Base-by-base conservation (phyloP, 768 basidiomycete species). In the Trametes punicea region DNA sequence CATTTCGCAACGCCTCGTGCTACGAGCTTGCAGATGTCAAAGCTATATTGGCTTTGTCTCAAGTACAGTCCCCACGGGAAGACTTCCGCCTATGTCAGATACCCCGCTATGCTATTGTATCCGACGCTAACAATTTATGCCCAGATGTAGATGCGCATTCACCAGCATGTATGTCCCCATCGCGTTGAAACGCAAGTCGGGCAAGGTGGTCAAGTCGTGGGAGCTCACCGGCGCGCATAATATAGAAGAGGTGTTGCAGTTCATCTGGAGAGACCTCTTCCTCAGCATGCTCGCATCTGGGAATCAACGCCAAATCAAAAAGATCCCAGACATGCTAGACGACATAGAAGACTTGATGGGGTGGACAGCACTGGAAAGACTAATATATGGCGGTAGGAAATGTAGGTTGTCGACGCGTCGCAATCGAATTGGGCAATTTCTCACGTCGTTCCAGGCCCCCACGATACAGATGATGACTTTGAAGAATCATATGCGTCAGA, bases 241-340 rank as follows among this genome's bases (percentile, higher is more conserved):
- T 21, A 70, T 84, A 18, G 73, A 77, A 25, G 70, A 68, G 13
- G 71, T 78, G 36, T 56, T 81, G 6, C 67, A 85, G 16, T 87
- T 84, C 83, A 79, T 87, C 49, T 87, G 85, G 85, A 76, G 85
- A 6, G 87, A 88, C 57, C 73, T 87, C 18, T 81, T 87, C 57
- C 65, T 88, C 8, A 78, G 77, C 23, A 69, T 87, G 67, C 74
- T 82, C 7, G 75, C 77, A 0, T 69, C 62, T 56, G 66, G 74
- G 60, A 50, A 68, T 36, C 51, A 63, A 62, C 56, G 66, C 41
- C 61, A 69, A 31, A 61, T 59, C 49, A 64, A 70, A 38, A 57
- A 61, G 46, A 70, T 85, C 13, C 75, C 77, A 0, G 73, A 77
- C 6, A 84, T 87, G 77, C 67, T 87, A 20, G 70, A 74, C n/a